phyloP scores from a whole-genome alignment of 108 stramenopile species.

The Cyclotella baltica region DNA sequence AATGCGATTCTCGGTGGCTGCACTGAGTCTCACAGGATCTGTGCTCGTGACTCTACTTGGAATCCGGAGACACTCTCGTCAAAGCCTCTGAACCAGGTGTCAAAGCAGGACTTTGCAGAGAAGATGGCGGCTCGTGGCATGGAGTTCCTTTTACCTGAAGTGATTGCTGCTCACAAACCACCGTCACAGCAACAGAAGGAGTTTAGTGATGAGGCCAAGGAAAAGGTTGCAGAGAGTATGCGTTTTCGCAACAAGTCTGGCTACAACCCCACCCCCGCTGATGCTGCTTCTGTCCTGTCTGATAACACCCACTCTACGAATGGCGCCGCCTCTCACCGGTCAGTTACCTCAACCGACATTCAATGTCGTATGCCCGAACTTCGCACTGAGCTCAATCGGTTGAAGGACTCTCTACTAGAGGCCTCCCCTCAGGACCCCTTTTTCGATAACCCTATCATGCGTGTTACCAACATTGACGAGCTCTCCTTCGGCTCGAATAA shows the following conservation, averaged over 20 bases:
- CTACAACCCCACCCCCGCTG: background rate
- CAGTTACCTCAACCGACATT: background rate
- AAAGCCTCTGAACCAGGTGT: background rate
- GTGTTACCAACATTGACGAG: background rate
- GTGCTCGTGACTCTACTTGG: background rate
- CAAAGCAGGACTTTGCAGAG: background rate
- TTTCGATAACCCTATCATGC: background rate
- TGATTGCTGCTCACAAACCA: background rate
- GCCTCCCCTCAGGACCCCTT: background rate
- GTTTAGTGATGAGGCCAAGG: conserved; percentile 3
- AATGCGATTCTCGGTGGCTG: background rate
- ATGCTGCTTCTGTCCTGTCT: conserved; percentile 2
- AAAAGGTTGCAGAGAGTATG: background rate
- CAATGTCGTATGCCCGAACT: background rate
- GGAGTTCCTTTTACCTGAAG: background rate
- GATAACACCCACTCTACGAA: background rate
- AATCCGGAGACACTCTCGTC: background rate
- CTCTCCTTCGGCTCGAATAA: background rate
- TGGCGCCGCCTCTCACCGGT: background rate
- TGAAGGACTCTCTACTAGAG: background rate
- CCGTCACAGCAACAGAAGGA: background rate
- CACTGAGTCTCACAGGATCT: background rate
- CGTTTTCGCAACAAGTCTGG: background rate
- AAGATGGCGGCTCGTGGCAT: conserved; percentile 1
- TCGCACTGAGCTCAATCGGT: background rate